Percentiles rank a stretch among this genome's conserved stretches.
Evolutionary conservation across 345 rosid genomes (phyloP).

Genomic region (Corchorus olitorius): DNA sequence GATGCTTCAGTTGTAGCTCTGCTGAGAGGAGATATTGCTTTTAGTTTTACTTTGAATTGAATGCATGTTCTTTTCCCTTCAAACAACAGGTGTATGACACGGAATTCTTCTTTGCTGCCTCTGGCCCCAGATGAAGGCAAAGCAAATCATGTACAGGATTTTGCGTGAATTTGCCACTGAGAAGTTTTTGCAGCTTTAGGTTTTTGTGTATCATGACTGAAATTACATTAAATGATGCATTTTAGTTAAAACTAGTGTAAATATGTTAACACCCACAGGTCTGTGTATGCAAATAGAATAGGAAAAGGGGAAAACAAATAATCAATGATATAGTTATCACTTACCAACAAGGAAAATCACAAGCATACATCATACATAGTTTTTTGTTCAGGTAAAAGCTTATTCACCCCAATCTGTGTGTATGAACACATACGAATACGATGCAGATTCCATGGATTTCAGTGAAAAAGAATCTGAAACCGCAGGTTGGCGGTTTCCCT

Average conservation of each 20-base stretch:
- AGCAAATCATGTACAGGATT: neutral
- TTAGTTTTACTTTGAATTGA: neutral
- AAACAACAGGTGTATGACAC: conserved; percentile 1
- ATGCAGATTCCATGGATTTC: neutral
- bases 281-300: neutral
- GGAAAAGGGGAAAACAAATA: neutral
- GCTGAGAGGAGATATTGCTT: neutral
- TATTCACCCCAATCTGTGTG: neutral
- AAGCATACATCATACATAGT: neutral
- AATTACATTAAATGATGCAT: neutral
- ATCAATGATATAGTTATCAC: neutral
- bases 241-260: neutral
- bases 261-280: neutral
- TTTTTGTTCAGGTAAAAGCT: neutral
- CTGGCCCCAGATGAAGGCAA: neutral
- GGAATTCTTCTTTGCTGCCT: neutral
- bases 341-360: neutral
- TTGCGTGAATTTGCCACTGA: neutral
- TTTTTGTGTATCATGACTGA: neutral
- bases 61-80: neutral
- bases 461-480: neutral
- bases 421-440: neutral
- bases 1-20: neutral
- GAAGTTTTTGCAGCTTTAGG: conserved; percentile 5
- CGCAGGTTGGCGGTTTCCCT: neutral